Percentiles rank a stretch among this genome's conserved stretches.
These are phyloP conservation scores for Porogramme epimiltina DNA, from an alignment of 1,284 basidiomycete species.

Conservation along the genomic window DNA sequence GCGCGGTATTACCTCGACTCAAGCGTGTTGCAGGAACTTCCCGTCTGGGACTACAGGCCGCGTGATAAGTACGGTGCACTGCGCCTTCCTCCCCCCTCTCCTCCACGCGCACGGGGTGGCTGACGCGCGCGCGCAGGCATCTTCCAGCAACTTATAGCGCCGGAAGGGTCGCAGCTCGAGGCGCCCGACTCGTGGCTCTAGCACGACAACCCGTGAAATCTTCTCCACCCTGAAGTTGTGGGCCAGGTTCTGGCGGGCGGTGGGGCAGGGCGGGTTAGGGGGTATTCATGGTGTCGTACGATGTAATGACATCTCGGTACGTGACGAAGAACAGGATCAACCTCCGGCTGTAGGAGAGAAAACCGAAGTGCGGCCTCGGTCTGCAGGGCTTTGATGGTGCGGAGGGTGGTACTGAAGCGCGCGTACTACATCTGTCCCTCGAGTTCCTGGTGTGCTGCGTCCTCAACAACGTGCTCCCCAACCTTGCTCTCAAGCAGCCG, in stretches of 20 bases:
- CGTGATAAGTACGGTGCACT: slow-evolving; percentile 82
- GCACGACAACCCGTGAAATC: slow-evolving; percentile 87
- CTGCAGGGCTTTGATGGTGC: slow-evolving; percentile 88
- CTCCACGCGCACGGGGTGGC: not conserved
- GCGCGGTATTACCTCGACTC: slow-evolving; percentile 94
- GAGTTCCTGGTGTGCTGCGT: no score
- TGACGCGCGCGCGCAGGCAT: slow-evolving; percentile 40
- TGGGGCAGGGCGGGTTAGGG: slow-evolving; percentile 92
- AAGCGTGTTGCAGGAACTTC: slow-evolving; percentile 77
- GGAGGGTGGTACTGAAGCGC: no score
- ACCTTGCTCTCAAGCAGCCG: no score
- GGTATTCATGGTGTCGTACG: slow-evolving; percentile 88
- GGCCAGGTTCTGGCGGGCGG: slow-evolving; percentile 73
- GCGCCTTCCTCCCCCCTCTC: not conserved
- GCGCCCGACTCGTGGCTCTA: slow-evolving; percentile 94
- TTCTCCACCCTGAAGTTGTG: slow-evolving; percentile 81
- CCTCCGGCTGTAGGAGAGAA: slow-evolving; percentile 80
- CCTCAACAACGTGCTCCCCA: no score
- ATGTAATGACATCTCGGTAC: slow-evolving; percentile 91
- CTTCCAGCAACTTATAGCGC: slow-evolving; percentile 89
- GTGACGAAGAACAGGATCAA: slow-evolving; percentile 79
- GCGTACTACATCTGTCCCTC: no score
- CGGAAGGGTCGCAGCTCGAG: slow-evolving; percentile 83
- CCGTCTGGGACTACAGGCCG: slow-evolving; percentile 89
- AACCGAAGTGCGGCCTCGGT: slow-evolving; percentile 91